phyloP scores from a whole-genome alignment of 345 rosid species.

The Moringa oleifera region DNA sequence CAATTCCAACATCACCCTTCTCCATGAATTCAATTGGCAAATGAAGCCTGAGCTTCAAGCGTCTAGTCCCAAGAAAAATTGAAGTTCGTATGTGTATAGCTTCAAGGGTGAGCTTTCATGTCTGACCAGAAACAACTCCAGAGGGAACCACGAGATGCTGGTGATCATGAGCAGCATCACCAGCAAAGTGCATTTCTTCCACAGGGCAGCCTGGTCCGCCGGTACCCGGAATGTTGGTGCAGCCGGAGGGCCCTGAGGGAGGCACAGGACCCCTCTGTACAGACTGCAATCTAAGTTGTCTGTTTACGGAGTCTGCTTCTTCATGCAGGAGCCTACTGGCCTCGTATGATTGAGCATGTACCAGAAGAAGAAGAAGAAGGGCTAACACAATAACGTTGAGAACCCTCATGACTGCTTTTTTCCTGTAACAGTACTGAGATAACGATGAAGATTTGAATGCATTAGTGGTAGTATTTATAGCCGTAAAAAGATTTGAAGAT shows the following conservation, averaged over 20 bases:
- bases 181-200: constrained; percentile 37
- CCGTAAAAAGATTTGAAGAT: neutral
- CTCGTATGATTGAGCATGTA: constrained; percentile 15
- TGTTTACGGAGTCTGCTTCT: neutral
- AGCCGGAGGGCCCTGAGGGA: constrained; percentile 43
- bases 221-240: constrained; percentile 50
- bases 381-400: constrained; percentile 17
- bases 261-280: constrained; percentile 38
- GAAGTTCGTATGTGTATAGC: no score
- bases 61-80: neutral
- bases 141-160: constrained; percentile 22
- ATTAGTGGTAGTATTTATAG: constrained; percentile 10
- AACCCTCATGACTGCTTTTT: constrained; percentile 18
- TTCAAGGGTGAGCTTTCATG: neutral
- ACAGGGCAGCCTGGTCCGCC: constrained; percentile 38
- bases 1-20: no score
- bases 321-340: constrained; percentile 25
- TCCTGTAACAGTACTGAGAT: no score
- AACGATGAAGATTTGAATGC: neutral
- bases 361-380: constrained; percentile 16
- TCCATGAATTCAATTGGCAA: neutral
- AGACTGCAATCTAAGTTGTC: constrained; percentile 28
- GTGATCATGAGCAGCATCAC: constrained; percentile 15
- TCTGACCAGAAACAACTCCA: constrained; percentile 20
- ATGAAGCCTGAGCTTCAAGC: constrained; percentile 6